Evolutionary conservation across 2,329 filamentous ascomycete species (phyloP).

Genomic region (Ophiostoma ips): DNA sequence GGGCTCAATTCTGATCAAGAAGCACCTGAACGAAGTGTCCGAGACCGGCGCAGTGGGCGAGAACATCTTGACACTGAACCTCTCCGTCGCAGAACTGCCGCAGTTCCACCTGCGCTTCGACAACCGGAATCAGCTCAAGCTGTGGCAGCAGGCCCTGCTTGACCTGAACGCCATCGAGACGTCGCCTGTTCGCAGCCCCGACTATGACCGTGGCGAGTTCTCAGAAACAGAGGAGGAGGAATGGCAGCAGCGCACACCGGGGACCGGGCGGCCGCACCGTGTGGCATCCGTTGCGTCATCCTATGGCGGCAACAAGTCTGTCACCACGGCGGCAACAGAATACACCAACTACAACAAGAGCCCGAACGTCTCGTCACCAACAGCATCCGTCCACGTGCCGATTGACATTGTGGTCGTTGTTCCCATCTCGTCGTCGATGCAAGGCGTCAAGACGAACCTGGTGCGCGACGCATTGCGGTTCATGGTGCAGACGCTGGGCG

Average conservation of each 20-base stretch:
- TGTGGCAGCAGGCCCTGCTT: conserved; percentile 77
- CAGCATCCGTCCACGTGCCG: conserved; percentile 63
- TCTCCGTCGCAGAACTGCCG: conserved; percentile 83
- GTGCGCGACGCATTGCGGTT: conserved; percentile 86
- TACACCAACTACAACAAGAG: conserved; percentile 61
- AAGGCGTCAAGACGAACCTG: conserved; percentile 95
- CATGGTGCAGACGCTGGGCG: conserved; percentile 76
- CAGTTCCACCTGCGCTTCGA: conserved; percentile 89
- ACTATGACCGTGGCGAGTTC: conserved; percentile 62
- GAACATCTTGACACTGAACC: conserved; percentile 71
- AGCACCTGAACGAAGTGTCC: conserved; percentile 78
- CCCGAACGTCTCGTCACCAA: conserved; percentile 20
- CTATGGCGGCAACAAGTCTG: conserved; percentile 70
- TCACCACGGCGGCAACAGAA: conserved; percentile 79
- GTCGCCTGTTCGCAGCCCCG: conserved; percentile 51
- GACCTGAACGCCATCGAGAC: conserved; percentile 65
- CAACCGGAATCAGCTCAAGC: conserved; percentile 68
- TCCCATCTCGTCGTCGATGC: conserved; percentile 95
- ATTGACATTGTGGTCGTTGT: conserved; percentile 94
- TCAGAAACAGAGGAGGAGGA: conserved; percentile 87
- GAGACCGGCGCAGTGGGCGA: conserved; percentile 62
- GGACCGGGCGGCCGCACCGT: conserved; percentile 16
- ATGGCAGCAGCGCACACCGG: conserved; percentile 42
- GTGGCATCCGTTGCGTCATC: conserved; percentile 72
- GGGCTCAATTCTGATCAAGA: conserved; percentile 95